phyloP scores from a whole-genome alignment of 163 green algal species.

The Chlamydomonas reinhardtii region DNA sequence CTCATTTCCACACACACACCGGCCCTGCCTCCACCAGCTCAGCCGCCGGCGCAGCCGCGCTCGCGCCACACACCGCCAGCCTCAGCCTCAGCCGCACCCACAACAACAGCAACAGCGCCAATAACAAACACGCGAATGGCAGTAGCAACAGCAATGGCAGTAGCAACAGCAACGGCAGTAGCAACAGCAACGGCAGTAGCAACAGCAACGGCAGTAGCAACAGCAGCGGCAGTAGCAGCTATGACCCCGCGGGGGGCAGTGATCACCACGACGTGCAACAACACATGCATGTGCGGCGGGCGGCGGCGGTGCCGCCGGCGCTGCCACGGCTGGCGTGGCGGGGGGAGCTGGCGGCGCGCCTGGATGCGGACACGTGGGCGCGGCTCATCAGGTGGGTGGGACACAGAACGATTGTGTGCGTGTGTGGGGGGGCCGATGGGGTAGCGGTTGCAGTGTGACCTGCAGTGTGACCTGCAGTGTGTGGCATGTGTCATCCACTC shows the following conservation, averaged over 20 bases:
- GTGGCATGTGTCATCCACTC: too few species aligned
- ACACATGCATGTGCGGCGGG: not conserved
- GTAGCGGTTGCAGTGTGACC: too few species aligned
- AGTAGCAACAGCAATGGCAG: too few species aligned
- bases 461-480: too few species aligned
- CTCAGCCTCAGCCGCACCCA: conserved; percentile 21
- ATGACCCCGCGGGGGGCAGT: not conserved
- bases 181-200: not conserved
- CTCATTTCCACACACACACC: not conserved
- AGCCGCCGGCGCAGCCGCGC: not conserved
- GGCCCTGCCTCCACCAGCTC: not conserved
- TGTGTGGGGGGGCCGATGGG: too few species aligned
- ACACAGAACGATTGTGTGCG: too few species aligned
- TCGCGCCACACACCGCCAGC: conserved; percentile 9
- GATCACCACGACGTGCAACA: not conserved
- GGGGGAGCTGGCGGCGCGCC: not conserved
- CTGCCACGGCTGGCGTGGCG: not conserved
- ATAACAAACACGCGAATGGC: too few species aligned
- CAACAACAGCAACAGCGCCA: too few species aligned
- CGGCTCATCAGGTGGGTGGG: too few species aligned
- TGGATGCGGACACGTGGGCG: too few species aligned
- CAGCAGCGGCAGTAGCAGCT: not conserved
- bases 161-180: not conserved
- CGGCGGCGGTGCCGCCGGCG: not conserved
- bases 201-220: not conserved